Percentiles rank a stretch among this genome's conserved stretches.
These are phyloP conservation scores for Mycosphaerella arachidis DNA, from an alignment of 2,329 filamentous ascomycete species.

Conservation along the genomic window DNA sequence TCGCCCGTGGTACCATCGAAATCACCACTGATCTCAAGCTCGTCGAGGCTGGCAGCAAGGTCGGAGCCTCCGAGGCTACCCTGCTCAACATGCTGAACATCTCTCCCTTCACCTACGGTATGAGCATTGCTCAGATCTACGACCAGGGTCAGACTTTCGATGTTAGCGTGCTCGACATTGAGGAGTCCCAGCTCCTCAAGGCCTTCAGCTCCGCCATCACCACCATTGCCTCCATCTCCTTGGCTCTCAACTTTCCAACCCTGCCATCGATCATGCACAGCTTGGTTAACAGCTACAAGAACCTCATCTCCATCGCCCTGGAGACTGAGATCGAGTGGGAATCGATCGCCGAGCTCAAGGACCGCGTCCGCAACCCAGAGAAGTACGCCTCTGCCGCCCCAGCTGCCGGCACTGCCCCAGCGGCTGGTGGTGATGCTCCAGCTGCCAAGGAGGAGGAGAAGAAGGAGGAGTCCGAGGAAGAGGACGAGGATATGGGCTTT, in stretches of 20 bases:
- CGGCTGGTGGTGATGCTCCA: conserved; percentile 49
- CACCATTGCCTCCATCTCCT: conserved; percentile 84
- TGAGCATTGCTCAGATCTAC: conserved; percentile 95
- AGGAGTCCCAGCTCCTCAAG: conserved; percentile 88
- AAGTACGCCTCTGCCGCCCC: conserved; percentile 85
- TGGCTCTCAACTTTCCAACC: conserved; percentile 92
- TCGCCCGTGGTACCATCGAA: conserved; percentile 99
- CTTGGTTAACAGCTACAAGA: conserved; percentile 97
- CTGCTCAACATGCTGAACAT: conserved; percentile 99
- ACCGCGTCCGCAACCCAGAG: conserved; percentile 98
- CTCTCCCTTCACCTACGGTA: conserved; percentile 99
- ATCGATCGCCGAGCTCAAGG: conserved; percentile 96
- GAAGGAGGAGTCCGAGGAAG: conserved; percentile 55
- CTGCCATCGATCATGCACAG: conserved; percentile 95
- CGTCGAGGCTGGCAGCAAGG: conserved; percentile 86
- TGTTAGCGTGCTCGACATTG: conserved; percentile 80
- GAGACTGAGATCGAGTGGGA: conserved; percentile 91
- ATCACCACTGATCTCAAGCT: conserved; percentile 98
- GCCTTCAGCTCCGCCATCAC: conserved; percentile 74
- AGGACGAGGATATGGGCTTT: conserved; percentile 53
- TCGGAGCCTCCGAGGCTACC: conserved; percentile 97
- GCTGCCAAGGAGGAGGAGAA: conserved; percentile 54
- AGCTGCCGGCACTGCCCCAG: conserved; percentile 54
- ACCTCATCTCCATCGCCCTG: conserved; percentile 81
- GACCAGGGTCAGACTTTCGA: conserved; percentile 93